Conservation (phyloP, 1,139 yeast genomes). For the Candida sp. region DNA sequence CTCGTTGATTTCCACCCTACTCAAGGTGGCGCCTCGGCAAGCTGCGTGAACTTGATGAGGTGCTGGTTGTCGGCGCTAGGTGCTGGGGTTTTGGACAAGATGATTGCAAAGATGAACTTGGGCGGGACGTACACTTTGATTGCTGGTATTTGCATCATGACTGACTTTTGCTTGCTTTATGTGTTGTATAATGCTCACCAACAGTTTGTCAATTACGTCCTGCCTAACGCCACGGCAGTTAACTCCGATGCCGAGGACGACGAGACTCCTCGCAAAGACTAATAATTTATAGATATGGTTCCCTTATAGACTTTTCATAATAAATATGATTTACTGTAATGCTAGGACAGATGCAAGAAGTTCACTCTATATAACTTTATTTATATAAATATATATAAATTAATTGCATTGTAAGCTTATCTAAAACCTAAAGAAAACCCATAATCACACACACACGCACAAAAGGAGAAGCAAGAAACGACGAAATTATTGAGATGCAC, state of each 20-base stretch:
- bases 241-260: slow-evolving; percentile 4
- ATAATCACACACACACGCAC: neutral
- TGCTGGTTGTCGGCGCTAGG: slow-evolving; percentile 40
- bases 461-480: neutral
- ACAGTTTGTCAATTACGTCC: slow-evolving; percentile 1
- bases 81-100: slow-evolving; percentile 34
- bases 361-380: neutral
- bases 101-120: slow-evolving; percentile 29
- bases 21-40: slow-evolving; percentile 38
- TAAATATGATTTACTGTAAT: no score
- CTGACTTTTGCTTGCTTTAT: slow-evolving; percentile 22
- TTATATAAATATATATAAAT: neutral
- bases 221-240: slow-evolving; percentile 4
- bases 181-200: slow-evolving; percentile 13
- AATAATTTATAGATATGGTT: neutral
- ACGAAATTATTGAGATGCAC: slow-evolving; percentile 72
- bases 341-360: neutral
- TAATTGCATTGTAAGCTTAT: slow-evolving; percentile 3
- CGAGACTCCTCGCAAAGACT: neutral
- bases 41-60: slow-evolving; percentile 40
- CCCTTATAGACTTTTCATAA: no score
- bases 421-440: slow-evolving; percentile 1
- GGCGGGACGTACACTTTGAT: slow-evolving; percentile 44
- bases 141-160: slow-evolving; percentile 29
- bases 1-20: slow-evolving; percentile 41